phyloP scores from a whole-genome alignment of 768 basidiomycete genomes.

The Boletus eberwhitei region DNA sequence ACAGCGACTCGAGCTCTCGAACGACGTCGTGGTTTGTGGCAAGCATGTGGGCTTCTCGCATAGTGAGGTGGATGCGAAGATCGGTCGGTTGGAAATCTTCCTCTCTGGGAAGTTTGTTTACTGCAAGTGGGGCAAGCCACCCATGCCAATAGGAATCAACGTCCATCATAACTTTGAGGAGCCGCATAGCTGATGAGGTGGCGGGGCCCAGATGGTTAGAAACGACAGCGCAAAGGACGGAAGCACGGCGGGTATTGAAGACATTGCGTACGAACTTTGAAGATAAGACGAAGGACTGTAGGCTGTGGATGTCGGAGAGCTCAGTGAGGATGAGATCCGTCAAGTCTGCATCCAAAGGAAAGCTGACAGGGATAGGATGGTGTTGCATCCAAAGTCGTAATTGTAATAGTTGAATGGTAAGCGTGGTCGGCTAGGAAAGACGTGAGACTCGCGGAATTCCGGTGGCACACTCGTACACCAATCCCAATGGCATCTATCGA shows the following conservation, averaged over 20 bases:
- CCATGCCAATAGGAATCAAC: constrained; percentile 16
- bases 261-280: constrained; percentile 19
- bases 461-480: too few relatives aligned
- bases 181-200: constrained; percentile 9
- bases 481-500: too few relatives aligned
- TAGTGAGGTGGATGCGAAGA: neutral
- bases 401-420: too few relatives aligned
- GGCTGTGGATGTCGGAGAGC: constrained; percentile 7
- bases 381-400: neutral
- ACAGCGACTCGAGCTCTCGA: constrained; percentile 12
- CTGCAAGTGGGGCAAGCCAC: constrained; percentile 12
- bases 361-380: neutral
- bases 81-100: constrained; percentile 1
- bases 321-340: constrained; percentile 10
- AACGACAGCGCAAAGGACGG: constrained; percentile 11
- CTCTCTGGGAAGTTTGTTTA: constrained; percentile 11
- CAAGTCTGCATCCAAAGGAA: constrained; percentile 11
- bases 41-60: constrained; percentile 13
- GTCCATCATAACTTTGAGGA: constrained; percentile 13
- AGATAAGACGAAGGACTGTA: constrained; percentile 11
- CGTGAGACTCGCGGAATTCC: too few relatives aligned
- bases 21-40: constrained; percentile 16
- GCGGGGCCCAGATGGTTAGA: constrained; percentile 15
- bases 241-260: constrained; percentile 9
- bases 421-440: too few relatives aligned